Percentiles rank a stretch among this genome's conserved stretches.
These are phyloP conservation scores for Fusarium sp. DNA, from an alignment of 2,329 filamentous ascomycete species.

Conservation along the genomic window DNA sequence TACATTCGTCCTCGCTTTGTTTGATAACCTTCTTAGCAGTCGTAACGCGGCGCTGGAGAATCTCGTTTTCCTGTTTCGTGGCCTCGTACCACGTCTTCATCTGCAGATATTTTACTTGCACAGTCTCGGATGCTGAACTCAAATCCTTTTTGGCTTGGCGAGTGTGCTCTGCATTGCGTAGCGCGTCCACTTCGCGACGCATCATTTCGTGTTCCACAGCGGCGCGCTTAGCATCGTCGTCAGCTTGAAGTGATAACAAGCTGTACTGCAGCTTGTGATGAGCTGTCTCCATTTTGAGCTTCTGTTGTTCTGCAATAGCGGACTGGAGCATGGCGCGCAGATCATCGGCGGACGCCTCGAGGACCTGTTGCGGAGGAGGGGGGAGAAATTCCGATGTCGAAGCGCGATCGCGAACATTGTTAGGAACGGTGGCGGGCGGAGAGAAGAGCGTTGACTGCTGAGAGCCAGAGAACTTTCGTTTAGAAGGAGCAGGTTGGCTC, in stretches of 20 bases:
- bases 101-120: constrained; percentile 68
- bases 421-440: constrained; percentile 63
- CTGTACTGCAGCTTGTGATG: constrained; percentile 93
- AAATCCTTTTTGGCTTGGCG: constrained; percentile 70
- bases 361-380: constrained; percentile 64
- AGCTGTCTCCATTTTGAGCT: constrained; percentile 82
- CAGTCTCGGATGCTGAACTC: constrained; percentile 64
- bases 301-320: constrained; percentile 68
- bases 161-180: constrained; percentile 79
- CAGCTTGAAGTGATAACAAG: constrained; percentile 84
- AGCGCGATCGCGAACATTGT: constrained; percentile 51
- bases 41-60: constrained; percentile 73
- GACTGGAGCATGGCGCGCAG: constrained; percentile 68
- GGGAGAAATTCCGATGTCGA: constrained; percentile 58
- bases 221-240: constrained; percentile 86
- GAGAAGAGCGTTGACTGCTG: constrained; percentile 66
- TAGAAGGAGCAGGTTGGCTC: constrained; percentile 42
- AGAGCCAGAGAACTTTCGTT: constrained; percentile 54
- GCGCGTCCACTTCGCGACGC: constrained; percentile 86
- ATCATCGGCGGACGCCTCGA: constrained; percentile 66
- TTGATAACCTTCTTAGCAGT: constrained; percentile 83
- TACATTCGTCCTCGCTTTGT: constrained; percentile 80
- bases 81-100: constrained; percentile 75
- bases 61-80: constrained; percentile 74
- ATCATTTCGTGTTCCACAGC: constrained; percentile 93